Percentiles rank a stretch among this genome's conserved stretches.
Evolutionary conservation across 768 basidiomycete genomes (phyloP).

Genomic region (Candolleomyces eurysporus): DNA sequence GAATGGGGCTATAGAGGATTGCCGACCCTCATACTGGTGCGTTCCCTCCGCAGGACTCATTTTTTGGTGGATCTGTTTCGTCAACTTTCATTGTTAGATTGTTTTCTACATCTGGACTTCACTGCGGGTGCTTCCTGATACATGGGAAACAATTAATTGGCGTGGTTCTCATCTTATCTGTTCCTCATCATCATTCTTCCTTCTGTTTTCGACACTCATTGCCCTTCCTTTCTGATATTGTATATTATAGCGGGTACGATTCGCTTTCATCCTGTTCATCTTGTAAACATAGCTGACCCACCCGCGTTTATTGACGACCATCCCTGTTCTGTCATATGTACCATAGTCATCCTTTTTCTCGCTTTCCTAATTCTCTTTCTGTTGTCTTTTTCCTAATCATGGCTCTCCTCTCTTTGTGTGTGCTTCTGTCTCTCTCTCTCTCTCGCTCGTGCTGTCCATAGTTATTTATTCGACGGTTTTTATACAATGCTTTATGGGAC

Average conservation of each 20-base stretch:
- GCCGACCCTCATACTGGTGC: too few relatives aligned
- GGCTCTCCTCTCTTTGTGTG: not conserved
- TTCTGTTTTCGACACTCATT: conserved; percentile 8
- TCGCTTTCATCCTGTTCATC: conserved; percentile 10
- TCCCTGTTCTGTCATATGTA: conserved; percentile 12
- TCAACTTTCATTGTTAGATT: not conserved
- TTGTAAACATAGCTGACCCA: conserved; percentile 27
- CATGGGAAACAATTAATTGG: not conserved
- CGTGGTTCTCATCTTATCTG: conserved; percentile 4
- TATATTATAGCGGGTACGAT: conserved; percentile 25
- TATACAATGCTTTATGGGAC: too few relatives aligned
- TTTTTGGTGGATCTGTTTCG: too few relatives aligned
- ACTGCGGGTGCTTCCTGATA: too few relatives aligned
- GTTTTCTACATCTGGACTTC: not conserved
- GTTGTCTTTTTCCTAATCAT: conserved; percentile 2
- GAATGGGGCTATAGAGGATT: conserved; percentile 65
- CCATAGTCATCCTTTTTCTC: not conserved
- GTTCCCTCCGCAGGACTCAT: too few relatives aligned
- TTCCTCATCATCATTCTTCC: conserved; percentile 4
- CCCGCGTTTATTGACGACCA: conserved; percentile 8
- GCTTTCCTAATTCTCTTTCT: not conserved
- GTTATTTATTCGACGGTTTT: too few relatives aligned
- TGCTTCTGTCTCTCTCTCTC: too few relatives aligned
- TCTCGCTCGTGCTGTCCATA: too few relatives aligned
- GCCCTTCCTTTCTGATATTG: conserved; percentile 12